A percentile compares a stretch with the other conserved stretches of the same genome.
Conservation (phyloP, 2,329 filamentous ascomycete species). For the Exophiala lecanii-corni region DNA sequence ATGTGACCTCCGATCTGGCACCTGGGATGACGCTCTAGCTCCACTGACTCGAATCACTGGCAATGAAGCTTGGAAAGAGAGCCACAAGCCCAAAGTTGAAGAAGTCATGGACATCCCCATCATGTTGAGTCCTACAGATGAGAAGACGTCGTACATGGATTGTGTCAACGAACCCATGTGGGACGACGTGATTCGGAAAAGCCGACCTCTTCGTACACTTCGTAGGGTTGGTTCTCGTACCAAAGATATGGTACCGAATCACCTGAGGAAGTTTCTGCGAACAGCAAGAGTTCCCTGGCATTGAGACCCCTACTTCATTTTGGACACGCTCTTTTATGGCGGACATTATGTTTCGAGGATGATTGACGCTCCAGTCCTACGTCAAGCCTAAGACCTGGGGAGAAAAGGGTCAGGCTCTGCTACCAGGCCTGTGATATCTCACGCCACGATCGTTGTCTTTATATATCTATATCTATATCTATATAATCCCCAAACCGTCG, state of each 20-base stretch:
- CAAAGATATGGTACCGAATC: constrained; percentile 21
- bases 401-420: too few relatives aligned
- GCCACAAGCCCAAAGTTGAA: constrained; percentile 26
- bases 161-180: constrained; percentile 29
- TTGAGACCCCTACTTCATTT: too few relatives aligned
- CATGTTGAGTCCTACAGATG: constrained; percentile 32
- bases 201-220: constrained; percentile 17
- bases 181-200: constrained; percentile 22
- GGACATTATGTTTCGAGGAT: too few relatives aligned
- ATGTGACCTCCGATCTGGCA: constrained; percentile 64
- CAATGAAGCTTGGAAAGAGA: constrained; percentile 35
- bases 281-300: constrained; percentile 20
- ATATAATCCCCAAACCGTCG: too few relatives aligned
- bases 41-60: constrained; percentile 52
- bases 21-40: constrained; percentile 77
- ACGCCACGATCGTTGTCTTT: too few relatives aligned
- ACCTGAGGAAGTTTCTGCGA: constrained; percentile 21
- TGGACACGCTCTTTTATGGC: too few relatives aligned
- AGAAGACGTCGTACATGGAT: constrained; percentile 23
- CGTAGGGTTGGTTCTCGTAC: constrained; percentile 19
- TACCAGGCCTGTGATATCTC: too few relatives aligned
- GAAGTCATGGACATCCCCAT: constrained; percentile 38
- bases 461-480: too few relatives aligned
- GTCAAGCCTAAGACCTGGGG: too few relatives aligned
- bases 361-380: too few relatives aligned